Evolutionary conservation across 371 early-diverging fungal species (phyloP), one percentile per base, ranked within the genome.

Genomic region (Mortierella sp.): DNA sequence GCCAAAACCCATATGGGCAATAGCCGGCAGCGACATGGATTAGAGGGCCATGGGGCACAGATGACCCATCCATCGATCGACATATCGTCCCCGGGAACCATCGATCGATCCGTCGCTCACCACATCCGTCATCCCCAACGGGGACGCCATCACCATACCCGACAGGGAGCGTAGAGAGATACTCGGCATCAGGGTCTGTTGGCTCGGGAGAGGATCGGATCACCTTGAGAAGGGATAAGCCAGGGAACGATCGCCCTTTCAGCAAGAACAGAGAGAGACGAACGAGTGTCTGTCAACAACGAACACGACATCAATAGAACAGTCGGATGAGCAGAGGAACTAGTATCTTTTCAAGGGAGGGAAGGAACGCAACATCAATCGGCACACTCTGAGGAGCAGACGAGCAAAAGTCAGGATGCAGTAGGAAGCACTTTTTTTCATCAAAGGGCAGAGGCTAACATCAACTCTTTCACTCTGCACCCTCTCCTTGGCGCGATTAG

Each of bases 401-500:
- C 53, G 24, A 21, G 34, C 5, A 37, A 16, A 2, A 14, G 28
- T n/a, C 46, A 26, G 70, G 24, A 31, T 28, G 37, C 14, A 64
- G 10, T 5, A 21, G 8, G 19, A 34, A 11, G 19, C 34, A 21
- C 24, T 24, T 21, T 16, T 61, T 40, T 34, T 6, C 44, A 34
- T n/a, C 9, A 37, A 59, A 51, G 71, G 50, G 34, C n/a, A 34
- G 50, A 71, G 21, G 71, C 44, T 44, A 71, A 70, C 70, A 70
- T 64, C 64, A 34, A 21, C 31, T 34, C 11, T 31, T 37, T 13
- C 13, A 24, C 21, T 16, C 31, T 51, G 10, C 8, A 21, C 13
- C 8, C 67, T 46, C 50, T 31, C 44, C n/a, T 19, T 70, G 70
- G 48, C 50, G 37, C 51, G 26, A 69, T 78, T 91, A 96, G 98